These are phyloP conservation scores for Clarireedia hainanense DNA, from an alignment of 2,329 filamentous ascomycete species.

Conservation along the genomic window DNA sequence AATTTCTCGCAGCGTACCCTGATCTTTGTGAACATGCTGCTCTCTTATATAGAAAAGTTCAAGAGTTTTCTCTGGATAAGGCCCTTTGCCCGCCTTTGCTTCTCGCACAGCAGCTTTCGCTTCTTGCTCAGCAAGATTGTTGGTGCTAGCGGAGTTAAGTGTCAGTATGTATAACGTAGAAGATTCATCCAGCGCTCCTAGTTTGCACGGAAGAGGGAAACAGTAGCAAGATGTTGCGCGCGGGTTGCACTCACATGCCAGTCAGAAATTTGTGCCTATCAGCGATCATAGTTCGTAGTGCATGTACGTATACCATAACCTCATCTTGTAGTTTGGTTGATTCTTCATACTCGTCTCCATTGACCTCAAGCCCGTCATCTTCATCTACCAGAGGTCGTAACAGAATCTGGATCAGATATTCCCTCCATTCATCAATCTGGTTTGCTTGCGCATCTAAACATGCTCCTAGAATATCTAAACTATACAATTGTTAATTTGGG, in stretches of 20 bases:
- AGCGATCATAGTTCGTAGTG: slow-evolving; percentile 64
- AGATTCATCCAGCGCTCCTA: too few relatives aligned
- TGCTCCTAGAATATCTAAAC: slow-evolving; percentile 67
- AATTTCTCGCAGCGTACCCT: slow-evolving; percentile 62
- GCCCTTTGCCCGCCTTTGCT: slow-evolving; percentile 58
- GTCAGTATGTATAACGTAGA: too few relatives aligned
- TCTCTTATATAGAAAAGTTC: slow-evolving; percentile 43
- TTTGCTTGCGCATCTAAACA: slow-evolving; percentile 66
- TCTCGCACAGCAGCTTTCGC: slow-evolving; percentile 45
- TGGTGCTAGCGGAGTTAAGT: slow-evolving; percentile 33
- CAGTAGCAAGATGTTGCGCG: too few relatives aligned
- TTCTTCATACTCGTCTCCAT: slow-evolving; percentile 83
- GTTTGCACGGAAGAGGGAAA: too few relatives aligned
- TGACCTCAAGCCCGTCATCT: slow-evolving; percentile 65
- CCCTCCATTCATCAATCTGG: slow-evolving; percentile 66
- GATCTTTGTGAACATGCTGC: slow-evolving; percentile 40
- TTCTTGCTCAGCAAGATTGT: slow-evolving; percentile 68
- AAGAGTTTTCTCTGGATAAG: slow-evolving; percentile 57
- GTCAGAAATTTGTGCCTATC: slow-evolving; percentile 72
- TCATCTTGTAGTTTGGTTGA: slow-evolving; percentile 85
- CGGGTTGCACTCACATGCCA: slow-evolving; percentile 41
- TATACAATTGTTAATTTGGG: background rate
- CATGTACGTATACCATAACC: slow-evolving; percentile 78
- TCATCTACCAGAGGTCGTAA: slow-evolving; percentile 75
- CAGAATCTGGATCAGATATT: slow-evolving; percentile 63